phyloP scores from a whole-genome alignment of 163 green algal species.

The Scenedesmus sp. region DNA sequence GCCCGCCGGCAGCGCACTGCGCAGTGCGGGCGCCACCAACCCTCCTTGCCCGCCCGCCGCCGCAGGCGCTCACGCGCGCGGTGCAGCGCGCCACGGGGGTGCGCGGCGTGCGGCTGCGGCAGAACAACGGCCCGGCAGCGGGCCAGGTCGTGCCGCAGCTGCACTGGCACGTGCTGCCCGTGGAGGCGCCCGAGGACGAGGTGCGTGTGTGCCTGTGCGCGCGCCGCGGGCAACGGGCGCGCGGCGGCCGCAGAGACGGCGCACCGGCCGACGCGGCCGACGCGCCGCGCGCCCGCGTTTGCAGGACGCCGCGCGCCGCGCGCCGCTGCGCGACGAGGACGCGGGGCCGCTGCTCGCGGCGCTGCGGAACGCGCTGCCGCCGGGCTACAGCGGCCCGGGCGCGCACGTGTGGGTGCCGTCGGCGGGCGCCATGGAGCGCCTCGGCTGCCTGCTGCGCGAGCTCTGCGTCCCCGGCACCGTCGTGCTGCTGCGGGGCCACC shows the following conservation, averaged over 20 bases:
- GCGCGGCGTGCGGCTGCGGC: slow-evolving; percentile 37
- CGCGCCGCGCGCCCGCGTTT: no score
- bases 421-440: slow-evolving; percentile 51
- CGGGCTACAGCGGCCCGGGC: slow-evolving; percentile 19
- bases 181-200: slow-evolving; percentile 35
- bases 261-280: no score
- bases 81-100: slow-evolving; percentile 55
- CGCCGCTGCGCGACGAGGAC: slow-evolving; percentile 31
- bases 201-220: neutral
- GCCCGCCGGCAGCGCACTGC: no score
- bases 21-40: neutral
- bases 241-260: neutral
- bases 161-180: slow-evolving; percentile 63
- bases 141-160: slow-evolving; percentile 62
- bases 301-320: neutral
- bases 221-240: no score
- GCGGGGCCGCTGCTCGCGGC: slow-evolving; percentile 48
- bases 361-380: slow-evolving; percentile 55
- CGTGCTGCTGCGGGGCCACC: slow-evolving; percentile 51
- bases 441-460: slow-evolving; percentile 21
- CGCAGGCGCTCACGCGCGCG: slow-evolving; percentile 40
- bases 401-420: slow-evolving; percentile 49
- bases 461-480: slow-evolving; percentile 46
- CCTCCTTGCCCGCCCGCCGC: neutral
- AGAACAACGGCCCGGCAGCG: slow-evolving; percentile 53